Evolutionary conservation across 2,329 filamentous ascomycete genomes (phyloP).

Genomic region (Aspergillus alliaceus): DNA sequence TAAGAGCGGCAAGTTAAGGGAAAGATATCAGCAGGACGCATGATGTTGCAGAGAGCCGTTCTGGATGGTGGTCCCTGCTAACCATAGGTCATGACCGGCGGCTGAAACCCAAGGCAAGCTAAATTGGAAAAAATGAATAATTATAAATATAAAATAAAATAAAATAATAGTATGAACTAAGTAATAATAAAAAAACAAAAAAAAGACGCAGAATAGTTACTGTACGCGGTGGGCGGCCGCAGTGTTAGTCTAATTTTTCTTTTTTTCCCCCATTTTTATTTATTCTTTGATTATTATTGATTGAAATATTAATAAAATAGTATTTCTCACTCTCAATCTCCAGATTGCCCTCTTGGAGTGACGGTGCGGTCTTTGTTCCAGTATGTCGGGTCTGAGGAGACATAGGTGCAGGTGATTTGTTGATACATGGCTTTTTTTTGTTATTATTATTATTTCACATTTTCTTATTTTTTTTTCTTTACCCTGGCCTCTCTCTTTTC

Average conservation of each 20-base stretch:
- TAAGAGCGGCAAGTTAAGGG: constrained; percentile 18
- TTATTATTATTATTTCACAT: constrained; percentile 7
- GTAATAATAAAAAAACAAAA: background rate
- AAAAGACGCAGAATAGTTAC: background rate
- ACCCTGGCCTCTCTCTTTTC: constrained; percentile 13
- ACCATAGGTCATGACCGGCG: constrained; percentile 12
- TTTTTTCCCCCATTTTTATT: background rate
- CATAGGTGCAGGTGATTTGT: constrained; percentile 11
- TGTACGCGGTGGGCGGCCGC: constrained; percentile 4
- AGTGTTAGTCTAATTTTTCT: background rate
- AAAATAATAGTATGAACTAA: background rate
- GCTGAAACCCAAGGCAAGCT: constrained; percentile 22
- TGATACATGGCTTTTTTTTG: constrained; percentile 14
- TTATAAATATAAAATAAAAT: background rate
- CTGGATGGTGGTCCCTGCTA: constrained; percentile 11
- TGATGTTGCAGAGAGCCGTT: constrained; percentile 19
- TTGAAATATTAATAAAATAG: background rate
- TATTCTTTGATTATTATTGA: background rate
- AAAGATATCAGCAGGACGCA: constrained; percentile 15
- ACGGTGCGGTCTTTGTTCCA: constrained; percentile 21
- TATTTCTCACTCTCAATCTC: constrained; percentile 3
- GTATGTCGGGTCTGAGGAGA: constrained; percentile 16
- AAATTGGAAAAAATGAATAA: background rate
- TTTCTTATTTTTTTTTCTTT: constrained; percentile 5
- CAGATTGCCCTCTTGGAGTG: constrained; percentile 1